A percentile compares a stretch with the other conserved stretches of the same genome.
Conservation (phyloP, 345 rosid species). For the Brassica napus region DNA sequence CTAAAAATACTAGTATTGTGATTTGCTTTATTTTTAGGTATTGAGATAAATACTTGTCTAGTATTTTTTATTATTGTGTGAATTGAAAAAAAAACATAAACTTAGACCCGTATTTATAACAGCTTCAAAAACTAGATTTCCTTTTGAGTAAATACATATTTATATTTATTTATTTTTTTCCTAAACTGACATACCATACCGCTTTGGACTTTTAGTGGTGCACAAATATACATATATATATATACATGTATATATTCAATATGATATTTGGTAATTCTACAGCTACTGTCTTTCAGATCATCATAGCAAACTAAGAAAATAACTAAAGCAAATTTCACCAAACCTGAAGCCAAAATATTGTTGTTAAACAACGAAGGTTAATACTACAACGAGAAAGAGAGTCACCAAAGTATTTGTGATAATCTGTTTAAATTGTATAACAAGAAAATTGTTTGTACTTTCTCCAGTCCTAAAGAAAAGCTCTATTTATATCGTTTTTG, state of each 20-base stretch:
- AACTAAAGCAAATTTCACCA: not conserved
- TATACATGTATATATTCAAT: too few species aligned
- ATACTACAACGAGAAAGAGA: not conserved
- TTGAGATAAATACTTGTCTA: too few species aligned
- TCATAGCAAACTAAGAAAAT: not conserved
- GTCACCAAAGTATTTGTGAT: not conserved
- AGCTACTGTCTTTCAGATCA: not conserved
- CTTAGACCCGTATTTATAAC: too few species aligned
- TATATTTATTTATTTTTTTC: not conserved
- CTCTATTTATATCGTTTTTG: not conserved
- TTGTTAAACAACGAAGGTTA: not conserved
- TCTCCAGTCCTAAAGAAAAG: not conserved
- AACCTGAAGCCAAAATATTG: not conserved
- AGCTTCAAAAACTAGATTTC: too few species aligned
- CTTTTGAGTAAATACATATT: too few species aligned
- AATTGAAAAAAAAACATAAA: too few species aligned
- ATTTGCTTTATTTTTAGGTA: too few species aligned
- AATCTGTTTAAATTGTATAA: not conserved
- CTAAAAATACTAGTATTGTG: too few species aligned
- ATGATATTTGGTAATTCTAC: not conserved
- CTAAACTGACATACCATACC: too few species aligned
- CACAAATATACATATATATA: not conserved
- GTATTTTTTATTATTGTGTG: too few species aligned
- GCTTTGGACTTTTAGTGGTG: too few species aligned
- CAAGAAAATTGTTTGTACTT: not conserved